Evolutionary conservation across 768 basidiomycete genomes (phyloP), one percentile per base, ranked within the genome.

Genomic region (Phaeolepiota aurea): DNA sequence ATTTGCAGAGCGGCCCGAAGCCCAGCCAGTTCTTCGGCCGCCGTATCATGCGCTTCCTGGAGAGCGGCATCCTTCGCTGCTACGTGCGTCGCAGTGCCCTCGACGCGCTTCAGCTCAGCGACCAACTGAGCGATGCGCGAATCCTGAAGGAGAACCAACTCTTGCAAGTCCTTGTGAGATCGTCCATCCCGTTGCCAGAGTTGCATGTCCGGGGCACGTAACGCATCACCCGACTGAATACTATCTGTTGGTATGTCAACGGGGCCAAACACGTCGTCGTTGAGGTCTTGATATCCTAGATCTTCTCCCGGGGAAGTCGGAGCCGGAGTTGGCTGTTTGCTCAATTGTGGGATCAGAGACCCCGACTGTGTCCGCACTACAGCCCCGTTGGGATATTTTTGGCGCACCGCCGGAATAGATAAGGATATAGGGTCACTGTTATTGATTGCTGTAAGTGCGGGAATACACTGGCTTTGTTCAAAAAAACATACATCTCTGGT

Each of bases 261-360:
- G 16, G 20, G 21, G n/a, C n/a, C 5, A 25, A 12, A 42, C n/a
- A 34, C 45, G 35, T 38, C 44, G n/a, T 19, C 28, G 13, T 20
- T 10, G 13, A 22, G 32, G 12, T 42, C 46, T 7, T 16, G 33
- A 35, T 35, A 35, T 13, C 55, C 54, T 7, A 49, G 37, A 23
- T 45, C 40, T 15, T 48, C 42, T 21, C 45, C 59, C 40, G 52
- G 55, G 20, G 52, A 49, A 47, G 64, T 73, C 21, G 72, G 71
- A 15, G 70, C 69, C 39, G 74, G 74, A 1, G 73, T 75, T 7
- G 72, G 72, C 16, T 61, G 71, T 46, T 68, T 69, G 56, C 69
- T 74, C 23, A 69, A 30, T 22, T 60, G 51, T 35, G 67, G 62
- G 42, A 76, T 74, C 35, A 63, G 47, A 2, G 75, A 70, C 2